Evolutionary conservation across 768 basidiomycete genomes (phyloP).

Genomic region (Psilocybe cubensis): DNA sequence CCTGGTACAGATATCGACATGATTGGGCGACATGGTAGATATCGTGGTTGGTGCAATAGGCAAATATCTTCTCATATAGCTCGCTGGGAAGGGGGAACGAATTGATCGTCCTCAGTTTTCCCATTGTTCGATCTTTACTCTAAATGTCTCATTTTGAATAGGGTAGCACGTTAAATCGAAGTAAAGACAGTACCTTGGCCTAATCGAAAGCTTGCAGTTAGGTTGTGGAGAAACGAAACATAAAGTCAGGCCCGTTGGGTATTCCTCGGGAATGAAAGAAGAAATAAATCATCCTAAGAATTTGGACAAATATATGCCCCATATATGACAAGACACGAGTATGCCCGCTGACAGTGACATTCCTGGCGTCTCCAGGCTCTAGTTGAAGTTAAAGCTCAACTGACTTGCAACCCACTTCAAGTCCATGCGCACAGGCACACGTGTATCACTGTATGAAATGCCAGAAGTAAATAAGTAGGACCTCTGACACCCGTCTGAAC

Average conservation of each 20-base stretch:
- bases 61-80: constrained; percentile 2
- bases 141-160: too few relatives aligned
- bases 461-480: too few relatives aligned
- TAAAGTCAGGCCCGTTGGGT: too few relatives aligned
- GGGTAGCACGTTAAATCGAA: too few relatives aligned
- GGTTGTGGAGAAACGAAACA: too few relatives aligned
- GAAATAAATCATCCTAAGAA: neutral
- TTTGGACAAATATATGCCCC: neutral
- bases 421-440: neutral
- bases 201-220: too few relatives aligned
- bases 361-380: neutral
- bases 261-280: neutral
- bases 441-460: too few relatives aligned
- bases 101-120: neutral
- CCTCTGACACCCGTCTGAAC: too few relatives aligned
- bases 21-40: neutral
- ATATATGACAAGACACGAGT: neutral
- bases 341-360: neutral
- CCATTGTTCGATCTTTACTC: too few relatives aligned
- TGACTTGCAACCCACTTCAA: neutral
- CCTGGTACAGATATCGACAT: neutral
- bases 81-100: constrained; percentile 2
- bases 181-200: too few relatives aligned
- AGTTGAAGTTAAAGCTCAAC: neutral
- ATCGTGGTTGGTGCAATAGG: neutral